Evolutionary conservation across 768 basidiomycete genomes (phyloP).

Genomic region (Amanita exitialis): DNA sequence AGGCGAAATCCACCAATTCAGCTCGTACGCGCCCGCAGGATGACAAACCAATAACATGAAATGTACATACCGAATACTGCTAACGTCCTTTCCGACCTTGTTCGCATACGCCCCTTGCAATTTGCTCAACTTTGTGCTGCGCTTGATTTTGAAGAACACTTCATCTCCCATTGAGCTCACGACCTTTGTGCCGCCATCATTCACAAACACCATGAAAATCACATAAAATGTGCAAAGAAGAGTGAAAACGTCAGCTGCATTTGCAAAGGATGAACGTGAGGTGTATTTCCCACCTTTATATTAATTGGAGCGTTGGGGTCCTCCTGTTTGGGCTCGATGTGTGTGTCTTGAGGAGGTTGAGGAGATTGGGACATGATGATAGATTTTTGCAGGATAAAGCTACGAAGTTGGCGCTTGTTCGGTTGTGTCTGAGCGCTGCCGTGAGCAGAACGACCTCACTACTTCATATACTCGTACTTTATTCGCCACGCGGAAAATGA

Average conservation of each 20-base stretch:
- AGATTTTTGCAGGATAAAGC: neutral
- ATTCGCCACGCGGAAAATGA: neutral
- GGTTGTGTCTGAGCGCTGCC: neutral
- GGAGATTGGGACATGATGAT: constrained; percentile 42
- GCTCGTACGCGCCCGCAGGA: neutral
- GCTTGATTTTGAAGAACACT: constrained; percentile 96
- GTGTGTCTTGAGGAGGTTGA: constrained; percentile 21
- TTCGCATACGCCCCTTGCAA: constrained; percentile 86
- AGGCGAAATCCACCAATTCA: neutral
- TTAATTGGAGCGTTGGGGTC: constrained; percentile 62
- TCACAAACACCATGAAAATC: constrained; percentile 3
- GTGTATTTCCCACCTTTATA: constrained; percentile 45
- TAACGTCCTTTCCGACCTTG: constrained; percentile 86
- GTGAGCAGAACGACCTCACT: neutral
- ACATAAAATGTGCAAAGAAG: neutral
- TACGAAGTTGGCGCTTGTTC: neutral
- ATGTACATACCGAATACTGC: constrained; percentile 69
- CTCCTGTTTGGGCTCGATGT: constrained; percentile 40
- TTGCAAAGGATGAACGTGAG: neutral
- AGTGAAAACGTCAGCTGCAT: neutral
- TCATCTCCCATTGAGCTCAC: constrained; percentile 72
- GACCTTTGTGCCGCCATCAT: constrained; percentile 35
- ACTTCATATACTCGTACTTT: neutral
- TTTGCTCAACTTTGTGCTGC: constrained; percentile 86
- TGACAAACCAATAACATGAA: neutral